Conservation (phyloP, 805 yeast genomes). For the Zygosaccharomyces bisporus region DNA sequence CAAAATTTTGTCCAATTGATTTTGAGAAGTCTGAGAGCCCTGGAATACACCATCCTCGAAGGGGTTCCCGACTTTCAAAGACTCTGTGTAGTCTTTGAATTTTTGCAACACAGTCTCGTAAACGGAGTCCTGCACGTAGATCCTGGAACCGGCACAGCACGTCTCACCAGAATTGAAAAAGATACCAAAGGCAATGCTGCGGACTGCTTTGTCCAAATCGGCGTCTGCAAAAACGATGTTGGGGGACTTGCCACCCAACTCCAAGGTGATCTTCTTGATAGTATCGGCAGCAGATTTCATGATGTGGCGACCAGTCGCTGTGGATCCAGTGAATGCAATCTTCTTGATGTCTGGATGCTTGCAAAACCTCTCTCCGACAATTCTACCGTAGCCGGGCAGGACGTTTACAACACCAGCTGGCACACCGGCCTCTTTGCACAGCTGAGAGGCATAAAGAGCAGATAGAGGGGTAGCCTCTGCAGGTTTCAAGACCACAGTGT, state of each 20-base stretch:
- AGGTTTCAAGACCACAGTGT: slow-evolving; percentile 78
- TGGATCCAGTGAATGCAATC: slow-evolving; percentile 87
- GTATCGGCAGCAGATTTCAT: slow-evolving; percentile 68
- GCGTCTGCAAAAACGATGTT: slow-evolving; percentile 79
- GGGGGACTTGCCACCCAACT: slow-evolving; percentile 89
- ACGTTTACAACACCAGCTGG: slow-evolving; percentile 81
- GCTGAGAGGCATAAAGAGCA: slow-evolving; percentile 62
- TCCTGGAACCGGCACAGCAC: slow-evolving; percentile 89
- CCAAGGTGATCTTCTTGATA: slow-evolving; percentile 76
- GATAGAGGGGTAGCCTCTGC: slow-evolving; percentile 87
- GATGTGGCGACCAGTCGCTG: slow-evolving; percentile 73
- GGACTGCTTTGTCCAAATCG: slow-evolving; percentile 60
- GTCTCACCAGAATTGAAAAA: slow-evolving; percentile 90
- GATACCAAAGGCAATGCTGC: slow-evolving; percentile 68
- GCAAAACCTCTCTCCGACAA: slow-evolving; percentile 68
- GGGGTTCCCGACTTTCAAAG: slow-evolving; percentile 71
- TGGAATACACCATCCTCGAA: slow-evolving; percentile 65
- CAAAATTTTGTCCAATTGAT: slow-evolving; percentile 63
- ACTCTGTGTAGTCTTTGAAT: slow-evolving; percentile 48
- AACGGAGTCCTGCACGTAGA: slow-evolving; percentile 70
- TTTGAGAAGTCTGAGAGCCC: slow-evolving; percentile 71
- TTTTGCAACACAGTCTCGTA: slow-evolving; percentile 63
- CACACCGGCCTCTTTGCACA: slow-evolving; percentile 70
- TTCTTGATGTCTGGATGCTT: slow-evolving; percentile 68
- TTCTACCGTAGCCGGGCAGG: slow-evolving; percentile 75